Evolutionary conservation across 2,329 filamentous ascomycete species (phyloP).

Genomic region (Calonectria pteridis): DNA sequence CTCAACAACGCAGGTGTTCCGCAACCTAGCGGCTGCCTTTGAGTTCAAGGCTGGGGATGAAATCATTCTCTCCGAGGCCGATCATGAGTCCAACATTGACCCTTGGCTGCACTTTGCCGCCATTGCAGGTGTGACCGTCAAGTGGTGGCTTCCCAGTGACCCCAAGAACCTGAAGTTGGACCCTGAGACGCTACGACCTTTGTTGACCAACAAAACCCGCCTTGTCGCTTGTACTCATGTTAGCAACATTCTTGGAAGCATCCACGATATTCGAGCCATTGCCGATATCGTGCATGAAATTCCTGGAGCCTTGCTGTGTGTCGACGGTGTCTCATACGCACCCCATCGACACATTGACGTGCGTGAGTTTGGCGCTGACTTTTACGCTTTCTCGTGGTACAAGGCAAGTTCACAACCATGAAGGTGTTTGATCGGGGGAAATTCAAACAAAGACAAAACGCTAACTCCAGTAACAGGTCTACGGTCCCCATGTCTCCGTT

Average conservation of each 20-base stretch:
- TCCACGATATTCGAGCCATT: conserved; percentile 72
- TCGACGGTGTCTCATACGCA: background rate
- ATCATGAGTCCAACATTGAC: conserved; percentile 84
- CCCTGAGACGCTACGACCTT: background rate
- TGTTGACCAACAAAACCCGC: conserved; percentile 72
- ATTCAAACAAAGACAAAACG: background rate
- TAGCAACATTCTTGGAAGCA: conserved; percentile 79
- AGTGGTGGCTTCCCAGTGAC: conserved; percentile 71
- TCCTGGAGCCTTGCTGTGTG: background rate
- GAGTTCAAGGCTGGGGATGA: conserved; percentile 70
- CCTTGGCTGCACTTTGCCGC: conserved; percentile 79
- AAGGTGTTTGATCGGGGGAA: background rate
- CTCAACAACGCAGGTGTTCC: conserved; percentile 81
- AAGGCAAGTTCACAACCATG: background rate
- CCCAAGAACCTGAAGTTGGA: conserved; percentile 3
- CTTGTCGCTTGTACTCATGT: conserved; percentile 81
- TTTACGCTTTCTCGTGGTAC: conserved; percentile 5
- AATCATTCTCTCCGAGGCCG: conserved; percentile 77
- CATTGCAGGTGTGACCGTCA: conserved; percentile 70
- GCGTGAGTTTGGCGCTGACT: background rate
- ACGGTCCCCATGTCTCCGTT: background rate
- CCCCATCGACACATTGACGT: background rate
- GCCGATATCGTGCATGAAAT: conserved; percentile 64
- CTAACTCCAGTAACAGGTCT: background rate
- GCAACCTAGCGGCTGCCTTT: conserved; percentile 74